Base-by-base conservation (phyloP, 345 rosid species). In the Corchorus capsularis region DNA sequence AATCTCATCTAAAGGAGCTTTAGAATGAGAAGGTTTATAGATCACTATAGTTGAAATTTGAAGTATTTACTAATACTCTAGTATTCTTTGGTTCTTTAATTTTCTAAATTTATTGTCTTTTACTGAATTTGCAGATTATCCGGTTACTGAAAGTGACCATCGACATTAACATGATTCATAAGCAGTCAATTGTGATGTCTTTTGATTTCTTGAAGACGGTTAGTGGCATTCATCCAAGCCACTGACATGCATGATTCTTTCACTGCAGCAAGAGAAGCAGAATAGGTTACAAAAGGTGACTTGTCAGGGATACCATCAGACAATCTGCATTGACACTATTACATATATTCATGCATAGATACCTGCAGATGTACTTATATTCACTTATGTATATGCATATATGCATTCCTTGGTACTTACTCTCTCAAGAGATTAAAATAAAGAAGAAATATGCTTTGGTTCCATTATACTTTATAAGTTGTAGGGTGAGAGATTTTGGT, bases 201-300 rank as follows among this genome's bases (percentile, higher is more conserved):
- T 70, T 84, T 75, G 96, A 95, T 89, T 89, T 85, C 84, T 77
- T 81, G 2, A 84, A 89, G 83, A 85, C 86, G 45, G 78, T 95
- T 52, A 72, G 78, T 84, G 89, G 79, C 69, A 79, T 88, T 66
- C 93, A 95, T 83, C 88, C 89, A 32, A 89, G 93, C 86, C 76
- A 75, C 80, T 95, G 75, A 86, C 85, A 16, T 71, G 85, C 34
- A 81, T 72, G 43, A 84, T 89, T 32, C 75, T 81, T 76, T 87
- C 91, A 54, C 79, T 93, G 63, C 83, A 82, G 74, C 85, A 88
- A 69, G 96, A 95, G 83, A 93, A 93, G 78, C 84, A 83, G 53
- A 83, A 83, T 74, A 89, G 98, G 83, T 82, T 92, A 68, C 79
- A 78, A 59, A 93, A 93, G 99, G 99, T 95, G 79, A 83, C 54